Conservation (phyloP, 495 filamentous ascomycete genomes). For the Pyronema domesticum region DNA sequence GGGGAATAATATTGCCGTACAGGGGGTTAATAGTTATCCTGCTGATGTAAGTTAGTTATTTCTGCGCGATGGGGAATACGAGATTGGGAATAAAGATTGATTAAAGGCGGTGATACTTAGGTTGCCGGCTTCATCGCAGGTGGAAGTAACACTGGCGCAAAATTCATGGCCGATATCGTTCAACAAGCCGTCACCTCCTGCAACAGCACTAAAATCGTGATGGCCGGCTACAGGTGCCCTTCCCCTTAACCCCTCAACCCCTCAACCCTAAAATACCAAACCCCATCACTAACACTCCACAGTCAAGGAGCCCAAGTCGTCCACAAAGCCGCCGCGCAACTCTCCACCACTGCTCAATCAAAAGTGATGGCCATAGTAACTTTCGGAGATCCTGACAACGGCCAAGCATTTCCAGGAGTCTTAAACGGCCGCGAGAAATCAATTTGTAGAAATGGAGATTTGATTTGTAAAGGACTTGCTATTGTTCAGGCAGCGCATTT, state of each 20-base stretch:
- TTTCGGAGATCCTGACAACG: slow-evolving; percentile 15
- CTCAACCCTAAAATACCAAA: background rate
- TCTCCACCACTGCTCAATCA: background rate
- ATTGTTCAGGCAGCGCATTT: slow-evolving; percentile 3
- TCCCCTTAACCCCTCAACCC: background rate
- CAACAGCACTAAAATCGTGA: slow-evolving; percentile 41
- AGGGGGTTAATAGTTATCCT: slow-evolving; percentile 34
- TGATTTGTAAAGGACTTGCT: slow-evolving; percentile 10
- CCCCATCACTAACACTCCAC: background rate
- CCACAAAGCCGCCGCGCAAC: slow-evolving; percentile 9
- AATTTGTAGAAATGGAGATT: slow-evolving; percentile 10
- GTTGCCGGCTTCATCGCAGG: background rate
- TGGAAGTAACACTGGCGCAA: background rate
- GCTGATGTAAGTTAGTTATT: slow-evolving; percentile 10
- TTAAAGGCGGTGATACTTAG: background rate
- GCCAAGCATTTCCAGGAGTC: slow-evolving; percentile 3
- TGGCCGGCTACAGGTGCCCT: slow-evolving; percentile 21
- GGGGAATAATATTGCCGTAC: slow-evolving; percentile 30
- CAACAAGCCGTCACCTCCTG: slow-evolving; percentile 33
- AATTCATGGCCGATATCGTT: slow-evolving; percentile 22
- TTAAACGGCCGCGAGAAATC: slow-evolving; percentile 3
- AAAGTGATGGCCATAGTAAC: slow-evolving; percentile 10
- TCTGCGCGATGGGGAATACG: background rate
- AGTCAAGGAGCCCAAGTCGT: slow-evolving; percentile 15
- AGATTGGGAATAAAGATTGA: background rate